These are phyloP conservation scores for Akanthomyces uredinophilus DNA, from an alignment of 2,329 filamentous ascomycete species.

Conservation along the genomic window DNA sequence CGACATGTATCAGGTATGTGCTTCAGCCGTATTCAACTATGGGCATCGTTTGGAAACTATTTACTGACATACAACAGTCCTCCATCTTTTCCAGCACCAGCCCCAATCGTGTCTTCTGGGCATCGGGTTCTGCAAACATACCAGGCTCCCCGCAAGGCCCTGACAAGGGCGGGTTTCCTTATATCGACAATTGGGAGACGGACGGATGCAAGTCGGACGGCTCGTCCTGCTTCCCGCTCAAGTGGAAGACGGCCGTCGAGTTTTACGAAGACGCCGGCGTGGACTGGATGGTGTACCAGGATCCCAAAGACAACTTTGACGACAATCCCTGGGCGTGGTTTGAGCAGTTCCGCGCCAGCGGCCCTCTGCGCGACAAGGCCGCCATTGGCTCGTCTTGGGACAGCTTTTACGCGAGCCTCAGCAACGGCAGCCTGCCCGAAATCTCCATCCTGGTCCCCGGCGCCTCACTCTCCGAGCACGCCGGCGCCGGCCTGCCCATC, in stretches of 20 bases:
- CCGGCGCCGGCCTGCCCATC: slow-evolving; percentile 42
- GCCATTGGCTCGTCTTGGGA: slow-evolving; percentile 43
- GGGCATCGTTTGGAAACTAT: slow-evolving; percentile 29
- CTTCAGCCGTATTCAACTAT: slow-evolving; percentile 25
- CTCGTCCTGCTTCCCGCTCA: slow-evolving; percentile 48
- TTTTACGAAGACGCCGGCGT: slow-evolving; percentile 42
- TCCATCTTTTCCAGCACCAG: slow-evolving; percentile 31
- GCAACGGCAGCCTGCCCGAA: slow-evolving; percentile 45
- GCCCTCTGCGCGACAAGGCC: slow-evolving; percentile 38
- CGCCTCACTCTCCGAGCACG: slow-evolving; percentile 47
- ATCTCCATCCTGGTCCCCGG: slow-evolving; percentile 45
- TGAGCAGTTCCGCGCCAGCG: slow-evolving; percentile 40
- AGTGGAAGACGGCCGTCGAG: slow-evolving; percentile 48
- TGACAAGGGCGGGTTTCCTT: slow-evolving; percentile 38
- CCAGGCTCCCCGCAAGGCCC: slow-evolving; percentile 38
- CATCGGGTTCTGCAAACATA: slow-evolving; percentile 46
- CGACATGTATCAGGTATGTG: slow-evolving; percentile 47
- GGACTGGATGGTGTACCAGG: slow-evolving; percentile 47
- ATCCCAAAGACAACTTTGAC: slow-evolving; percentile 44
- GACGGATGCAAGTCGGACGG: slow-evolving; percentile 37
- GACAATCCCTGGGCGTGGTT: slow-evolving; percentile 52
- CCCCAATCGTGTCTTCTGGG: slow-evolving; percentile 47
- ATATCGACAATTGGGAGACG: slow-evolving; percentile 46
- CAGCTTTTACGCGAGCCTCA: slow-evolving; percentile 45
- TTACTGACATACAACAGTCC: slow-evolving; percentile 13